Evolutionary conservation across 768 basidiomycete species (phyloP), one percentile per base, ranked within the genome.

Genomic region (Calocybe indica): DNA sequence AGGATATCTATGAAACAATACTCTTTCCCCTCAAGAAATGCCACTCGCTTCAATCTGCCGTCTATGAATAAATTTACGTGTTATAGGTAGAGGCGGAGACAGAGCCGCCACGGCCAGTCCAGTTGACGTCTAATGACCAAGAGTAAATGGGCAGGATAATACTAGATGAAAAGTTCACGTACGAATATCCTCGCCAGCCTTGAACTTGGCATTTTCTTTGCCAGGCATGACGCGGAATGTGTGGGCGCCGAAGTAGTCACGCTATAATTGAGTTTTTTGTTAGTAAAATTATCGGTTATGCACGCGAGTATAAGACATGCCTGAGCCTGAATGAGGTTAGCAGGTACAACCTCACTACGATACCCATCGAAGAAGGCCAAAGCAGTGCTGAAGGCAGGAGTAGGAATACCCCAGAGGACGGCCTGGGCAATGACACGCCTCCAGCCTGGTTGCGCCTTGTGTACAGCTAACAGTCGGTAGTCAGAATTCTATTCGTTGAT

Each of bases 321-420:
- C 79, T 96, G 94, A 45, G 79, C 95, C 73, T 99, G 95, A 57
- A 98, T 69, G 53, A 99, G 75, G 74, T 92, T 95, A 43, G 95
- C 94, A 37, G 95, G 92, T 45, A 97, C 79, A 52, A 91, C 75
- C 58, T 93, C 95, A 62, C 92, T 94, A 66, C 95, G 80, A 79
- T 98, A 99, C 28, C 96, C 95, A 65, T 98, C 96, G 70, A 95
- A 96, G 85, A 98, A 99, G 51, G 95, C 91, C 42, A 97, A 79
- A 40, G 95, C 95, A 37, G 95, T 97, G 75, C 89, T 90, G 75
- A 93, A 92, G n/a, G 93, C 93, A 31, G 96, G 94, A 32, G 92
- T 88, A 52, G 96, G 90, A 63, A 96, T 93, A 63, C 96, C 96
- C 91, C 92, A 98, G 49, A 98, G 88, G 52, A 89, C 85, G 50